Conservation (phyloP, 2,329 filamentous ascomycete genomes). For the Ceratocystis cubensis region DNA sequence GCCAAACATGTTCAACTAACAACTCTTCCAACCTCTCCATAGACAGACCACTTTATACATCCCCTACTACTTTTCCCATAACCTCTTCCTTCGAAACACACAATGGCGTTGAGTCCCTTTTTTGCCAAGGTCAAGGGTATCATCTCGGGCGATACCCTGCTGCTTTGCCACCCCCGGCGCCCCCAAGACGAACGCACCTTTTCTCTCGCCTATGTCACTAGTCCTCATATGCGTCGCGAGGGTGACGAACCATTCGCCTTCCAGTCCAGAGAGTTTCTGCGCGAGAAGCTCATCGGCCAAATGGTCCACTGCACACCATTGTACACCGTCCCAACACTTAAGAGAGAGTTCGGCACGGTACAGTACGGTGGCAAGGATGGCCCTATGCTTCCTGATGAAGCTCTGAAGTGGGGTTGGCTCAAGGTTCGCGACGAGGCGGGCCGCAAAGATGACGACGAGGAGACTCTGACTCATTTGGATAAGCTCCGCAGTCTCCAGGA, state of each 20-base stretch:
- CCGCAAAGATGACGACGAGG: constrained; percentile 75
- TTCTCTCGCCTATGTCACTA: constrained; percentile 83
- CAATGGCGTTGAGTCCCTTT: constrained; percentile 34
- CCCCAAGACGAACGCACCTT: constrained; percentile 71
- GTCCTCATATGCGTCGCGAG: constrained; percentile 74
- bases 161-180: constrained; percentile 71
- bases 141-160: constrained; percentile 81
- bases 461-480: constrained; percentile 58
- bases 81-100: constrained; percentile 8
- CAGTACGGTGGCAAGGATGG: constrained; percentile 63
- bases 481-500: constrained; percentile 65
- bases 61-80: constrained; percentile 23
- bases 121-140: constrained; percentile 81
- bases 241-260: constrained; percentile 89
- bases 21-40: constrained; percentile 24
- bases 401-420: constrained; percentile 79
- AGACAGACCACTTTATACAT: constrained; percentile 26
- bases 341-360: constrained; percentile 78
- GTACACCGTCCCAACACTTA: constrained; percentile 74
- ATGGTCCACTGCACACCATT: constrained; percentile 70
- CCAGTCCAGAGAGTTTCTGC: constrained; percentile 85
- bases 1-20: constrained; percentile 2
- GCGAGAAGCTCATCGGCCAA: constrained; percentile 74
- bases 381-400: constrained; percentile 63
- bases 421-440: constrained; percentile 91